phyloP scores from a whole-genome alignment of 306 rosid genomes.

The Carpinus viminea region DNA sequence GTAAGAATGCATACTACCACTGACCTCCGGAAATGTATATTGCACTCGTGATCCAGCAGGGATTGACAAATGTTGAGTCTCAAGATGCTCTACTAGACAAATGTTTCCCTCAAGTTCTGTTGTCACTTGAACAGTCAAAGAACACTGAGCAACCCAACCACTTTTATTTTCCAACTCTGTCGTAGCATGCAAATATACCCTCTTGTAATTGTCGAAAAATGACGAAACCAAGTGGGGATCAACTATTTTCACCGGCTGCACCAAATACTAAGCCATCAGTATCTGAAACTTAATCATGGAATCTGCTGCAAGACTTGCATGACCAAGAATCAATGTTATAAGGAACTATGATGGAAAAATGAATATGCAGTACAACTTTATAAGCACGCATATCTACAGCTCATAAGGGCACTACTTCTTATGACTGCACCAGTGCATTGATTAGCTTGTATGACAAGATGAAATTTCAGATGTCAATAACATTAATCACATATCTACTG shows the following conservation, averaged over 20 bases:
- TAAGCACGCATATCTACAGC: constrained; percentile 2
- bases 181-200: constrained; percentile 75
- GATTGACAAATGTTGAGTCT: constrained; percentile 57
- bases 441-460: background rate
- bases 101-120: constrained; percentile 63
- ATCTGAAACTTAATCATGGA: constrained; percentile 5
- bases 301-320: constrained; percentile 21
- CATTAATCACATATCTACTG: background rate
- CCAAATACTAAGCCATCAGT: constrained; percentile 16
- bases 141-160: constrained; percentile 67
- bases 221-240: constrained; percentile 96
- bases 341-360: too few relatives aligned
- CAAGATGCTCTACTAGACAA: constrained; percentile 76
- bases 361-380: constrained; percentile 11
- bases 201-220: constrained; percentile 71
- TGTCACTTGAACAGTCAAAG: constrained; percentile 77
- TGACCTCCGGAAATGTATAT: constrained; percentile 81
- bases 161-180: constrained; percentile 82
- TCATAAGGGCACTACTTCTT: background rate
- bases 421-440: background rate
- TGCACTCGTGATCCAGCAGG: constrained; percentile 65
- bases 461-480: background rate
- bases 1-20: constrained; percentile 26
- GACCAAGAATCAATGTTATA: constrained; percentile 2
- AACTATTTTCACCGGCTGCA: constrained; percentile 91